Base-by-base conservation (phyloP, 1,284 basidiomycete genomes). In the Rhodotorula sp. region DNA sequence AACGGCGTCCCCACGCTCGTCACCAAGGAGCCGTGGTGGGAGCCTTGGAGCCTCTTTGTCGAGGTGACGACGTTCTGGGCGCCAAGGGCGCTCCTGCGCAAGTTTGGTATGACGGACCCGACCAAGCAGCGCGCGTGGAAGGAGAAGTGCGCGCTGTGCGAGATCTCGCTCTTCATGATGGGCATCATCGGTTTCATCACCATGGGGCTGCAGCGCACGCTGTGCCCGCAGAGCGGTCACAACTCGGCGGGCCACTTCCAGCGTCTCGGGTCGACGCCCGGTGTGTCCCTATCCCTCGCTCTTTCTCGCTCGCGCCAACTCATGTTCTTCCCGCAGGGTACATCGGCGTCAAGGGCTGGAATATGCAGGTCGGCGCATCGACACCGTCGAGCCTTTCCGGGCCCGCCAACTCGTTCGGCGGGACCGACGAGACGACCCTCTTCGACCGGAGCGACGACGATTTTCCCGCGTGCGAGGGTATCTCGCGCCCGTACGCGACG, bases 131-230 rank as follows among this genome's bases (percentile, higher is more conserved):
- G 97, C 83, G 97, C 97, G 1, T 99, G 97, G 97, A 87, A 97
- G 78, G 97, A 99, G 83, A 99, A 99, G 85, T 88, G 97, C 71
- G 88, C 94, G 12, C 86, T 99, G 15, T 97, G 94, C 81, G 88
- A 90, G 81, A 89, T 97, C 79, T 91, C 94, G 65, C 78, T 88
- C 70, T 46, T 92, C 36, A 83, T 97, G 36, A 97, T 94, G 77
- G 89, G 85, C 34, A 82, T 86, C 61, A 88, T 98, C 64, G 96
- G 92, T 17, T 99, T 98, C 82, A 86, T 91, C 70, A 99, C 97
- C 59, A 92, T 99, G 80, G 97, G 95, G 29, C 88, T 97, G 69
- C 93, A 97, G 82, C 89, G 89, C 74, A 91, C 92, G 34, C 86
- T 99, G 41, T 99, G 96, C 84, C 94, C 95, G 0, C 84, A 85